Percentiles rank a stretch among this genome's conserved stretches.
These are phyloP conservation scores for Candida lessepsii DNA, from an alignment of 805 yeast genomes.

Conservation along the genomic window DNA sequence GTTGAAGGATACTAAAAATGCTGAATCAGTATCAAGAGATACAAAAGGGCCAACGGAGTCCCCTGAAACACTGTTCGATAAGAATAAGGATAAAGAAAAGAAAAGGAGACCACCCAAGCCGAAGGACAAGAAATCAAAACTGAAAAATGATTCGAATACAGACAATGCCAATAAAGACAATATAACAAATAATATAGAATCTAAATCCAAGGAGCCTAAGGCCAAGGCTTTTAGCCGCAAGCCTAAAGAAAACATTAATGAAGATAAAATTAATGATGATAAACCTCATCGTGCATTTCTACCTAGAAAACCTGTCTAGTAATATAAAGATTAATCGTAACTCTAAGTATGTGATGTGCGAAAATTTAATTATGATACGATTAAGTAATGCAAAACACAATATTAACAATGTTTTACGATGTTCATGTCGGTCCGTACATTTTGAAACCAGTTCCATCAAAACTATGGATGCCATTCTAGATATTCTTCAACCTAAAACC, in stretches of 20 bases:
- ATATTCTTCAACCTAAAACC: constrained; percentile 11
- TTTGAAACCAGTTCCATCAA: constrained; percentile 14
- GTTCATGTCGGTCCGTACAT: background rate
- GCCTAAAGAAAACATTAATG: no score
- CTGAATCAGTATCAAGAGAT: background rate
- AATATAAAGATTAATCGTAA: no score
- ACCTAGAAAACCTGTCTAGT: constrained; percentile 1
- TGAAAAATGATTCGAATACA: constrained; percentile 1
- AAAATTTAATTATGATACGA: constrained; percentile 4
- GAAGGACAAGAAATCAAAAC: constrained; percentile 7
- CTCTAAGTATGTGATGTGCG: background rate
- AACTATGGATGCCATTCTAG: constrained; percentile 18
- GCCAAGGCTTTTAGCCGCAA: no score
- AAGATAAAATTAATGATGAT: background rate
- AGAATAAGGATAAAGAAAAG: constrained; percentile 10
- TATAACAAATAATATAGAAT: background rate
- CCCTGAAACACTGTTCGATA: no score
- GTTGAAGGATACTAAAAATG: background rate
- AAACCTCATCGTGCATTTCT: background rate
- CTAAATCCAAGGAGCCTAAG: constrained; percentile 1
- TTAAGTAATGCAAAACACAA: background rate
- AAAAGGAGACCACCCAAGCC: background rate
- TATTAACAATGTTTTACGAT: background rate
- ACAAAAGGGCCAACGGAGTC: background rate
- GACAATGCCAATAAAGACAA: background rate